Evolutionary conservation across 495 filamentous ascomycete species (phyloP).

Genomic region (Cairneyella variabilis): DNA sequence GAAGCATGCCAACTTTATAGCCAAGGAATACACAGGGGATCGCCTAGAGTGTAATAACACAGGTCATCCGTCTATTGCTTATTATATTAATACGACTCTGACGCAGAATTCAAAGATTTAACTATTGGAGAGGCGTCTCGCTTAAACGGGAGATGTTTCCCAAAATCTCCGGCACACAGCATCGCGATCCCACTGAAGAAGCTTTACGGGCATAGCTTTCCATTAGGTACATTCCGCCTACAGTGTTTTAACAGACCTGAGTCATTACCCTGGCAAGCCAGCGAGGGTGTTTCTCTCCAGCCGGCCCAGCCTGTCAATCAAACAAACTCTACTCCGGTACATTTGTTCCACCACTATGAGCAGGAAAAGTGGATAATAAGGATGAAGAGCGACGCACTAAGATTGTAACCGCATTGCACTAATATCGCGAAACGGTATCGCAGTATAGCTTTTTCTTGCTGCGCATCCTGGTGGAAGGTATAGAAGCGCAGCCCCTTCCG

Average conservation of each 20-base stretch:
- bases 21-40: too few relatives aligned
- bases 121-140: neutral
- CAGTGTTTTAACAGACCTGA: too few relatives aligned
- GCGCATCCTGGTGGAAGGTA: slow-evolving; percentile 5
- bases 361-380: slow-evolving; percentile 9
- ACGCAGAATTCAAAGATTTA: neutral
- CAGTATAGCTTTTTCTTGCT: slow-evolving; percentile 8
- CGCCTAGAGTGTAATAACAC: neutral
- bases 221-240: too few relatives aligned
- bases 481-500: slow-evolving; percentile 10
- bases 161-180: neutral
- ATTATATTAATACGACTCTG: neutral
- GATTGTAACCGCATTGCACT: slow-evolving; percentile 10
- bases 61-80: neutral
- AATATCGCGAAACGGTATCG: slow-evolving; percentile 16
- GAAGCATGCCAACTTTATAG: too few relatives aligned
- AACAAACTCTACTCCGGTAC: neutral
- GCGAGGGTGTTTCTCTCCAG: neutral
- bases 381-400: slow-evolving; percentile 16
- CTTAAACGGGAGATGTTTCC: neutral
- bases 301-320: neutral
- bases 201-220: too few relatives aligned
- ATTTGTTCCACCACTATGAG: slow-evolving; percentile 8
- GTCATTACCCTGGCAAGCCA: neutral
- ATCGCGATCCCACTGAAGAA: too few relatives aligned